phyloP scores from a whole-genome alignment of 345 rosid genomes.

The Citrus unshiu region DNA sequence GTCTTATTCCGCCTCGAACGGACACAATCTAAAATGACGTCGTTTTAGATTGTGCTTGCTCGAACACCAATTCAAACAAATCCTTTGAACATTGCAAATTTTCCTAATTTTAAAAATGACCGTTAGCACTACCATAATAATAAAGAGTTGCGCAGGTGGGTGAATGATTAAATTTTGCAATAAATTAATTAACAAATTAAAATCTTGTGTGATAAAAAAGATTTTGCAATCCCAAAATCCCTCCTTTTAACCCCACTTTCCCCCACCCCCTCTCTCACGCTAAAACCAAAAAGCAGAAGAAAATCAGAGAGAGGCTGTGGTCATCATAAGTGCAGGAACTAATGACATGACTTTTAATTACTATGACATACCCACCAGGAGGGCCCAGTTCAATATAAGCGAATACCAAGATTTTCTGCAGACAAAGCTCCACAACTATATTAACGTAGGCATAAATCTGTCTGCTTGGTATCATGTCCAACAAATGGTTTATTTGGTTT shows the following conservation, averaged over 20 bases:
- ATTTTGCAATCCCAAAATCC: background rate
- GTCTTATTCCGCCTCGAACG: fast-evolving
- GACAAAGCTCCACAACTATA: slow-evolving; percentile 12
- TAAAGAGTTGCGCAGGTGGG: no score
- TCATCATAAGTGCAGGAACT: slow-evolving; percentile 54
- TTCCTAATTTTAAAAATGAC: no score
- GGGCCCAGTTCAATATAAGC: slow-evolving; percentile 24
- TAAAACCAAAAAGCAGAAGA: background rate
- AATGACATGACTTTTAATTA: slow-evolving; percentile 49
- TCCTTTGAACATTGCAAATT: no score
- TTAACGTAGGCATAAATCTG: slow-evolving; percentile 33
- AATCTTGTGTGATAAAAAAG: background rate
- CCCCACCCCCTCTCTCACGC: background rate
- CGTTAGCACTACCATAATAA: no score
- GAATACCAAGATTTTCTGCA: slow-evolving; percentile 51
- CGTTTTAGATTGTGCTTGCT: no score
- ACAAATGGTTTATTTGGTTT: no score
- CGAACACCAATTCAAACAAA: no score
- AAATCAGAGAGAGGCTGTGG: slow-evolving; percentile 25
- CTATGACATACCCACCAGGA: slow-evolving; percentile 38
- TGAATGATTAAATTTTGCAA: background rate
- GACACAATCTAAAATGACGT: no score
- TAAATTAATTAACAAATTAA: background rate
- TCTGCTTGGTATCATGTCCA: background rate
- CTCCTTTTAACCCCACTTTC: background rate